A percentile compares a stretch with the other conserved stretches of the same genome.
Conservation (phyloP, 2,329 filamentous ascomycete species). For the Penicillium frequentans region DNA sequence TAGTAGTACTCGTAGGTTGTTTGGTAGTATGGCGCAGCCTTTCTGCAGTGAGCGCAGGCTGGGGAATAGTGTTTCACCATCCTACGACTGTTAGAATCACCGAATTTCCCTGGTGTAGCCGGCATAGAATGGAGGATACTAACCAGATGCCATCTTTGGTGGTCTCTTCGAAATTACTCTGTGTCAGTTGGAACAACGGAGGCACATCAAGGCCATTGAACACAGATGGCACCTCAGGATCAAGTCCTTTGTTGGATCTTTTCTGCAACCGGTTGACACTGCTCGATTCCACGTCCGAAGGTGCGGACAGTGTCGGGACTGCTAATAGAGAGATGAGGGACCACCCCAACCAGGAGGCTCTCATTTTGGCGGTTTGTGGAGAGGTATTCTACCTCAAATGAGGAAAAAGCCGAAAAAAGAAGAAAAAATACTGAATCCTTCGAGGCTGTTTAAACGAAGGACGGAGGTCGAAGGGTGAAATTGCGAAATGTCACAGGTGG, state of each 20-base stretch:
- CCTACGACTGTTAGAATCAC: constrained; percentile 35
- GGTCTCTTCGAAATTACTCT: constrained; percentile 49
- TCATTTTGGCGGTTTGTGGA: constrained; percentile 31
- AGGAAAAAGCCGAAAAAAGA: not conserved
- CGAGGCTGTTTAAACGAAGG: constrained; percentile 20
- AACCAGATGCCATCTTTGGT: constrained; percentile 55
- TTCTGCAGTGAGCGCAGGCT: constrained; percentile 68
- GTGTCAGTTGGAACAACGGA: constrained; percentile 49
- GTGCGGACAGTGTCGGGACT: constrained; percentile 32
- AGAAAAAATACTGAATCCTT: not conserved
- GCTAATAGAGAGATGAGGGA: constrained; percentile 40
- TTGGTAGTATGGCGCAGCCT: constrained; percentile 81
- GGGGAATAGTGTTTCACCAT: constrained; percentile 56
- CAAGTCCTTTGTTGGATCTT: constrained; percentile 23
- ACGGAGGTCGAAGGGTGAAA: constrained; percentile 19
- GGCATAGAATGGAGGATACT: constrained; percentile 13
- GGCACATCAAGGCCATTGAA: constrained; percentile 56
- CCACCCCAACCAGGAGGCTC: constrained; percentile 37
- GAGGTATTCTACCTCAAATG: constrained; percentile 13
- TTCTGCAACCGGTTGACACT: constrained; percentile 27
- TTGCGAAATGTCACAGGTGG: constrained; percentile 30
- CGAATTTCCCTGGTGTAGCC: not conserved
- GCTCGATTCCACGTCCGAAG: constrained; percentile 20
- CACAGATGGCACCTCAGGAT: constrained; percentile 18
- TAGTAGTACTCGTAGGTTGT: constrained; percentile 93